Conservation (phyloP, 257 asterid genomes). For the Linderniella brevidens region DNA sequence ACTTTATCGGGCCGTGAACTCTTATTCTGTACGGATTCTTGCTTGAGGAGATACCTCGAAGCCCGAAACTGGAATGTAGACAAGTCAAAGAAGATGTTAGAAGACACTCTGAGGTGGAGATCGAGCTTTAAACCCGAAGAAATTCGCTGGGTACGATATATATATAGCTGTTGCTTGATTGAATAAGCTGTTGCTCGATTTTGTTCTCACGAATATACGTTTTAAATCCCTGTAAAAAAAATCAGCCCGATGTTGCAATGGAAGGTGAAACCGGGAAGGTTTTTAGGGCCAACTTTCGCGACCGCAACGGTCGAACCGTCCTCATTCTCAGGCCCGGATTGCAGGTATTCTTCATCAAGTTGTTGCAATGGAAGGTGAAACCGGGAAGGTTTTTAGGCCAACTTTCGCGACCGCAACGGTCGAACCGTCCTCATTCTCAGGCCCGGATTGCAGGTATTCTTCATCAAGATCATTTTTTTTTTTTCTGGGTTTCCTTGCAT, state of each 20-base stretch:
- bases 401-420: conserved; percentile 74
- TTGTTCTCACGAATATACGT: too few species aligned
- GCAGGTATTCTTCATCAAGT: conserved; percentile 53
- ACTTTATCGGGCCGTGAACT: conserved; percentile 48
- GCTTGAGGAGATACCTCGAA: conserved; percentile 73
- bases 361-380: conserved; percentile 77
- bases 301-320: conserved; percentile 73
- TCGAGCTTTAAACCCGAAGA: conserved; percentile 78
- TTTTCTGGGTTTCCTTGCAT: too few species aligned
- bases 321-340: conserved; percentile 79
- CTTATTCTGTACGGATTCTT: conserved; percentile 64
- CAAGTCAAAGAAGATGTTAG: conserved; percentile 79
- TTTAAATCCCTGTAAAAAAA: neutral
- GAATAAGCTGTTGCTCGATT: too few species aligned
- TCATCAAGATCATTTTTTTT: neutral
- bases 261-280: conserved; percentile 94
- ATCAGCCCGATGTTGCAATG: conserved; percentile 57
- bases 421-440: conserved; percentile 78
- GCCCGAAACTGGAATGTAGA: conserved; percentile 82
- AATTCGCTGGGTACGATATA: conserved; percentile 67
- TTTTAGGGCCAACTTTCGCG: conserved; percentile 66
- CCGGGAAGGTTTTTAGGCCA: conserved; percentile 71
- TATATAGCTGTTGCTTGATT: neutral
- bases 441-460: conserved; percentile 74
- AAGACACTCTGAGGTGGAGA: conserved; percentile 89